Base-by-base conservation (phyloP, 805 yeast genomes). In the Candida tallmaniae region DNA sequence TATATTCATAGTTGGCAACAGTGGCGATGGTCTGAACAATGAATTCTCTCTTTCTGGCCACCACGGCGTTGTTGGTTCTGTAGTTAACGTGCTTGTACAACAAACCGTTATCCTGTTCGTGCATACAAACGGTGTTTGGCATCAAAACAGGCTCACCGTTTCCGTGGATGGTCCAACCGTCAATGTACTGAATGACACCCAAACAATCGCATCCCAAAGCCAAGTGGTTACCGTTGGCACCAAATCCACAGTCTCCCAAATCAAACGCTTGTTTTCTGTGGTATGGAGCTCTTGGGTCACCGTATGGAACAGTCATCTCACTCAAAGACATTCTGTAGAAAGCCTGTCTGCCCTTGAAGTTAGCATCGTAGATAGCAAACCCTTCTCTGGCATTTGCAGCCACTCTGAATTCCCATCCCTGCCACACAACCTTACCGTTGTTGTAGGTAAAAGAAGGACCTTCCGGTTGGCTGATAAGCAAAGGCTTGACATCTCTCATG, bases 261-360 rank as follows among this genome's bases (percentile, higher is more conserved):
- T 83, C 93, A 47, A 83, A 83, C 22, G 93, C 93, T 66, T 82
- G 89, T 65, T 84, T 83, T 72, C 90, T 75, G 62, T 82, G 88
- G 65, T 71, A 80, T 44, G 93, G 93, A 41, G 60, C 57, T 60
- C 90, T 73, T 51, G 89, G 87, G 56, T 83, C 90, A 56, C 86
- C 89, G 53, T 84, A 83, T 22, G 93, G 93, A 44, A 84, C 94
- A 26, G 90, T 83, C 94, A 84, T 83, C 62, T 83, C 94, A 36
- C 83, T 76, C 47, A 83, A 62, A 2, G 88, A 72, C 30, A 82
- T 58, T 64, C 93, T 72, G 71, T 83, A 83, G 52, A 83, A 74
- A 28, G 78, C 62, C 31, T 83, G 80, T 61, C 93, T 76, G 33
- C 89, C 90, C 58, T 82, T 80, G 68, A 81, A 83, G 52, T 65